Evolutionary conservation across 1,139 yeast genomes (phyloP), one percentile per base, ranked within the genome.

Genomic region (Nematodospora anomalae): DNA sequence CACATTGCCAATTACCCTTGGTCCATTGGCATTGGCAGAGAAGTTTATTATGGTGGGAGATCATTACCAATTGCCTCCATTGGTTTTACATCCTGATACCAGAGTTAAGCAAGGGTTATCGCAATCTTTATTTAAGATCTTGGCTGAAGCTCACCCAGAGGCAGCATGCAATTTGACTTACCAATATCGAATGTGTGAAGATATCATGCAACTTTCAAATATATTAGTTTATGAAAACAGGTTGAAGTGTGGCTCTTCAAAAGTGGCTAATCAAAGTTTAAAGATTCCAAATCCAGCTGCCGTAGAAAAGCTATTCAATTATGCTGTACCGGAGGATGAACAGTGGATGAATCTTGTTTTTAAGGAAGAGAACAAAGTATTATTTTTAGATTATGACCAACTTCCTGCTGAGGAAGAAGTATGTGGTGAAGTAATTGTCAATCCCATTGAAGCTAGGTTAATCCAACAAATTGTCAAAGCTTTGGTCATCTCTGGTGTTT

Each of bases 131-230:
- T 92, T 92, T 62, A 81, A 79, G 52, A 64, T 74, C 2, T 67
- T 92, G 34, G 81, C 90, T 44, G 88, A 84, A 15, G 63, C 62
- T 1, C 82, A 82, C 48, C 96, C 97, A 0, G 65, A 74, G 15
- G 73, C 87, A 33, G 83, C 89, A 9, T 80, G 76, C 5, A 89
- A 83, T 46, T 66, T 92, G 35, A 79, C 88, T 1, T 75, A 79
- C 45, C 99, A 92, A 57, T 92, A 94, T 57, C 69, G 99, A 42
- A 92, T 92, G 99, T 84, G 95, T 58, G 67, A 73, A 25, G 97
- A 90, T 42, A 84, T 92, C 31, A 88, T 90, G 95, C 63, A 76
- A 28, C 62, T 92, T 21, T 83, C 96, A 0, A 92, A 92, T 55
- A 76, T 73, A 18, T 71, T 94, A 47, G 79, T 92, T 6, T 94